A percentile compares a stretch with the other conserved stretches of the same genome.
Evolutionary conservation across 805 yeast species (phyloP).

Genomic region (Saccharomycopsis amapae): DNA sequence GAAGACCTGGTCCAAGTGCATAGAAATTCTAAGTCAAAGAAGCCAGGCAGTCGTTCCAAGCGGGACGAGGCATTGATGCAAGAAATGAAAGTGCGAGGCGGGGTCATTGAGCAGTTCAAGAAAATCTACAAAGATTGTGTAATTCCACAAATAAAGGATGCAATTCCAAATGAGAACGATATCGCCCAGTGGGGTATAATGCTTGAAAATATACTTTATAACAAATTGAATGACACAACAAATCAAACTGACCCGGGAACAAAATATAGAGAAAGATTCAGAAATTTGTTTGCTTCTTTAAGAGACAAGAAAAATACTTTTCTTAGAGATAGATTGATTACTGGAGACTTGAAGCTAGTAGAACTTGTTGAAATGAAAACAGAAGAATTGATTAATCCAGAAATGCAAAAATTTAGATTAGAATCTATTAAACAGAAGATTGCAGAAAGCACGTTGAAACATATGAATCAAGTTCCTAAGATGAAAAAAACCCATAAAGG

Average conservation of each 20-base stretch:
- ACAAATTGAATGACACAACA: conserved; percentile 30
- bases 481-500: conserved; percentile 83
- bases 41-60: too few species aligned
- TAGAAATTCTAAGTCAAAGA: neutral
- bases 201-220: conserved; percentile 45
- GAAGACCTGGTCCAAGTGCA: conserved; percentile 10
- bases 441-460: conserved; percentile 29
- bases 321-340: conserved; percentile 51
- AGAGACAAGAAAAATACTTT: conserved; percentile 48
- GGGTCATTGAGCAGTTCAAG: conserved; percentile 46
- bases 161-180: conserved; percentile 26
- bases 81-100: conserved; percentile 38
- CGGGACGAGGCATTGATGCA: conserved; percentile 6
- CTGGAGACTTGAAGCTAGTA: conserved; percentile 44
- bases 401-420: conserved; percentile 61
- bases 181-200: conserved; percentile 42
- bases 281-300: conserved; percentile 58
- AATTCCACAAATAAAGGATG: conserved; percentile 24
- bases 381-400: conserved; percentile 75
- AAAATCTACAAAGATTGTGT: conserved; percentile 37
- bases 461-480: conserved; percentile 39
- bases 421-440: conserved; percentile 64
- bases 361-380: conserved; percentile 59
- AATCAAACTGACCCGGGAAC: conserved; percentile 24
- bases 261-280: conserved; percentile 58